Evolutionary conservation across 208 protist species (phyloP).

Genomic region (Wallacemonas sp.): DNA sequence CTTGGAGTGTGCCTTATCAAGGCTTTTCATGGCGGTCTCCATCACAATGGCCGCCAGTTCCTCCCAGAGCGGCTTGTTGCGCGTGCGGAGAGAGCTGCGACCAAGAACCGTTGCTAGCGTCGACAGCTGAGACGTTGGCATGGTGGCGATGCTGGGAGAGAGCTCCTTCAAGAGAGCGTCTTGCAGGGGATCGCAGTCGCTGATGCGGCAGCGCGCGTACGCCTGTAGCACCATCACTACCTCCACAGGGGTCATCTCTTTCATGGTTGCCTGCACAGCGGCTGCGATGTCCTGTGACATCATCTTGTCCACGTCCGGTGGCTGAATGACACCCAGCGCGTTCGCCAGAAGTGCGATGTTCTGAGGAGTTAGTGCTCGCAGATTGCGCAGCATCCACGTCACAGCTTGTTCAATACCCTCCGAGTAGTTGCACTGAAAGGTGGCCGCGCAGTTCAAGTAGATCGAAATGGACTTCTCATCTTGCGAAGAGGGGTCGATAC

Average conservation of each 20-base stretch:
- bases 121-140: conserved; percentile 72
- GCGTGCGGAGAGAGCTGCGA: conserved; percentile 24
- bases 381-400: conserved; percentile 66
- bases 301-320: conserved; percentile 37
- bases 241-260: conserved; percentile 76
- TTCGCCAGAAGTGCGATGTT: conserved; percentile 80
- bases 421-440: conserved; percentile 31
- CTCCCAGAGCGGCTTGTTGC: conserved; percentile 37
- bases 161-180: conserved; percentile 48
- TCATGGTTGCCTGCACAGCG: conserved; percentile 40
- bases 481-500: conserved; percentile 80
- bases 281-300: conserved; percentile 39
- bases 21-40: conserved; percentile 24
- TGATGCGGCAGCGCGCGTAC: conserved; percentile 49
- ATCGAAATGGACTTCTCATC: conserved; percentile 75
- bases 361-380: conserved; percentile 58
- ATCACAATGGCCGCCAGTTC: conserved; percentile 32
- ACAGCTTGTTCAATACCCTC: conserved; percentile 55
- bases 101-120: conserved; percentile 59
- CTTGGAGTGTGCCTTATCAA: conserved; percentile 69
- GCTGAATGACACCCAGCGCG: conserved; percentile 49
- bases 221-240: conserved; percentile 85
- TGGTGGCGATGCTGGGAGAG: conserved; percentile 41
- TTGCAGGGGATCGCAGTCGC: conserved; percentile 35
- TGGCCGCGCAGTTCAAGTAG: conserved; percentile 73